Conservation (phyloP, 2,329 filamentous ascomycete species). For the Colletotrichum sp. region DNA sequence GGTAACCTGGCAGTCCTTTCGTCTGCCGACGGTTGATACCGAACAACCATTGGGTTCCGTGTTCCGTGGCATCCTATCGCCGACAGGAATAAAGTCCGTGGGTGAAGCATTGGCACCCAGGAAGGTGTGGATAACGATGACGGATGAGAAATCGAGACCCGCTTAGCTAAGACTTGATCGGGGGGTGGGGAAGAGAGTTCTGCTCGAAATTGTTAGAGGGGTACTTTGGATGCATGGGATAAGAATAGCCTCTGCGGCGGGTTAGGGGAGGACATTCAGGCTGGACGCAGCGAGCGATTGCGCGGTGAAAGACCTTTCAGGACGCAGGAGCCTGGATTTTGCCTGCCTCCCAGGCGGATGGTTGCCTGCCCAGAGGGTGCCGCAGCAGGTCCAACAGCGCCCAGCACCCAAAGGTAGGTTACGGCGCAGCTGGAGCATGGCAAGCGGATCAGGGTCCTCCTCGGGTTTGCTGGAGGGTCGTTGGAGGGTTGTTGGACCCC, state of each 20-base stretch:
- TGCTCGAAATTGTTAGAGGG: conserved; percentile 6
- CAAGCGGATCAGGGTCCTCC: conserved; percentile 11
- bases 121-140: background rate
- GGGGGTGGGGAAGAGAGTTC: background rate
- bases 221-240: background rate
- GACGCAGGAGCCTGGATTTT: background rate
- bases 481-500: background rate
- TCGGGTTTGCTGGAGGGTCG: background rate
- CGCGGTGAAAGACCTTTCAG: background rate
- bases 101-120: background rate
- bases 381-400: background rate
- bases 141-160: conserved; percentile 7
- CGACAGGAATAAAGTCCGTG: background rate
- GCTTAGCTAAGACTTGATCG: conserved; percentile 4
- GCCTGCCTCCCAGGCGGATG: background rate
- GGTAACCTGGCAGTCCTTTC: background rate
- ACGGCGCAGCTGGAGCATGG: background rate
- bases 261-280: background rate
- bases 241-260: background rate
- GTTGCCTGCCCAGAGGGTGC: background rate
- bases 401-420: background rate
- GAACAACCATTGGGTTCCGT: background rate
- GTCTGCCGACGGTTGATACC: background rate
- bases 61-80: background rate
- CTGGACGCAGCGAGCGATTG: background rate